Base-by-base conservation (phyloP, 2,329 filamentous ascomycete genomes). In the Xylariales sp. region DNA sequence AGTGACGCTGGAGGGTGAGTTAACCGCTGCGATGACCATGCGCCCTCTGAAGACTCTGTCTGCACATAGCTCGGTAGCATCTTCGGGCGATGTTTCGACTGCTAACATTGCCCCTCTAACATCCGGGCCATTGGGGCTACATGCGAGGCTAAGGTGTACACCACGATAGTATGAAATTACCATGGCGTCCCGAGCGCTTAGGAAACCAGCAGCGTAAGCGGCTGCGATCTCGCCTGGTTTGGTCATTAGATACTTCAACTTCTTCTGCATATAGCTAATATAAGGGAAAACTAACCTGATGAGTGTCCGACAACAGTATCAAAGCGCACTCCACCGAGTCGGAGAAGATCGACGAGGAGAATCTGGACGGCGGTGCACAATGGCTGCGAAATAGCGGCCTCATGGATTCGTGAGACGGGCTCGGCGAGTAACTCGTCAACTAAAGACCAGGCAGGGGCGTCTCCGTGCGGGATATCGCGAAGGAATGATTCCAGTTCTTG, bases 401-500 rank as follows among this genome's bases (percentile, higher is more conserved):
- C 53, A 23, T 67, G 45, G 3, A 77, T 32, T 9, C 67, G 55
- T 1, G 30, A 18, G 23, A 23, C 23, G 1, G 10, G 12, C 3
- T 53, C 50, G 7, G 28, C 23, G n/a, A 34, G 30, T 28, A 69
- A 32, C 46, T 78, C 73, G 3, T 73, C 70, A 9, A 32, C 23
- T 6, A 79, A 45, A 0, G 65, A 68, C 77, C 77, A 80, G 0
- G 56, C 43, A 7, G 72, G 78, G 9, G 71, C 68, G 46, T 76
- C 50, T 3, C 9, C 2, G 3, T n/a, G 10, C 4, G 50, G 50
- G 2, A 53, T 16, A 16, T 36, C 5, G 23, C 30, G 14, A 4
- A 53, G 32, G 23, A 6, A 18, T 1, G 7, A 3, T 2, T 53
- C 50, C 30, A 53, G 30, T 2, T 18, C 5, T 8, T n/a, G 12